Base-by-base conservation (phyloP, 352 stramenopile genomes). In the Globisporangium uncinulatum region DNA sequence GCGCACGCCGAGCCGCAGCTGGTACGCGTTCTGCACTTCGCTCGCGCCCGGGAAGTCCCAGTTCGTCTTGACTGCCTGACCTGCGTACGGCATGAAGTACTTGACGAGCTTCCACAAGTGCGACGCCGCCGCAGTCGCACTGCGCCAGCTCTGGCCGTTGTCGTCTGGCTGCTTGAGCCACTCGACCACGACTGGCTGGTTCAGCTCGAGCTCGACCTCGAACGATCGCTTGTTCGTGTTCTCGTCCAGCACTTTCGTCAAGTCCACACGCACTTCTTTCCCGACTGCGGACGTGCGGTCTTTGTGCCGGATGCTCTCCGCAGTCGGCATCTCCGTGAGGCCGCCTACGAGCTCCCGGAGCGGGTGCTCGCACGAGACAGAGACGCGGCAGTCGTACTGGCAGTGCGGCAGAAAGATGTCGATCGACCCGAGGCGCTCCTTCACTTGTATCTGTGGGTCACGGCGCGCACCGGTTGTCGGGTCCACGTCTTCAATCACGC, bases 341-440 rank as follows among this genome's bases (percentile, higher is more conserved):
- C 79, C 73, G 5, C 70, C 75, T 24, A 84, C 69, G 10, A 93
- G 52, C 50, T 82, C 73, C 2, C 73, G 77, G 55, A 63, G 14
- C 6, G 81, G 80, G 62, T 87, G 91, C 51, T 95, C 85, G 57
- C 83, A 90, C 50, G 85, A 92, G 62, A 95, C 79, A 0, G 85
- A 89, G 9, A 95, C 69, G 53, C 85, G 85, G 55, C 79, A 91
- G 69, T 95, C 85, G 59, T 92, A 95, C 53, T 76, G 70, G 56
- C 85, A 95, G 48, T 88, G 79, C 44, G 85, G 85, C 58, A 95
- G 71, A 69, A 95, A 95, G 53, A 95, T 89, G 57, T 95, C 79
- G 44, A 95, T 86, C 17, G 71, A 89, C 1, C 81, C 83, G 3
- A 95, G 76, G 5, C 82, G 77, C 56, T 93, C 76, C 62, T 95